A percentile compares a stretch with the other conserved stretches of the same genome.
Conservation (phyloP, 257 asterid species). For the Solanum tacnaense region DNA sequence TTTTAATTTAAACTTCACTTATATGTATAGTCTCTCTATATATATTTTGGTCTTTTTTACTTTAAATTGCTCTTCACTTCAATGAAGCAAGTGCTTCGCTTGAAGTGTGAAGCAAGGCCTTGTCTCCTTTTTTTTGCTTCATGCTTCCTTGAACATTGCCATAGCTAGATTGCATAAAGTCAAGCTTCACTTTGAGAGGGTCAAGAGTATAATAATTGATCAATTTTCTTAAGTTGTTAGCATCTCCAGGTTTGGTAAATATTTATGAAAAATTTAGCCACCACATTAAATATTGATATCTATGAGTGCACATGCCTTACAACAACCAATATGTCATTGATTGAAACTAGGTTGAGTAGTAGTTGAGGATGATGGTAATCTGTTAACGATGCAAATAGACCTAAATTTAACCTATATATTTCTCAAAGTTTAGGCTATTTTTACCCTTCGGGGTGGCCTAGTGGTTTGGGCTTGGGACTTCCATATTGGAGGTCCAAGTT, state of each 20-base stretch:
- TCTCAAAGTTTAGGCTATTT: background rate
- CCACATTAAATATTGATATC: background rate
- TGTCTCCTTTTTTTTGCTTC: background rate
- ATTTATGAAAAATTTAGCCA: background rate
- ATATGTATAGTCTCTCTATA: too few species aligned
- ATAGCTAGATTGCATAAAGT: background rate
- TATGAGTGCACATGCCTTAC: background rate
- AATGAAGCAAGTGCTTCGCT: background rate
- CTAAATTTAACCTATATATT: background rate
- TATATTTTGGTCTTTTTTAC: background rate
- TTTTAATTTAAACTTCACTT: too few species aligned
- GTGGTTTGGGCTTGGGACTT: too few species aligned
- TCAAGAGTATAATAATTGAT: background rate
- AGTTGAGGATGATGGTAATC: background rate
- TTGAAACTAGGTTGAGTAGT: background rate
- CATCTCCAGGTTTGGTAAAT: background rate
- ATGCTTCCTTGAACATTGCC: background rate
- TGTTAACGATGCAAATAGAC: background rate
- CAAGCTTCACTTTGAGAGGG: background rate
- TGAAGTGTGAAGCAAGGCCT: background rate
- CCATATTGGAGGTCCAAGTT: too few species aligned
- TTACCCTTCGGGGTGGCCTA: too few species aligned
- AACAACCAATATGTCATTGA: background rate
- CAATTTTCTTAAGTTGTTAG: background rate
- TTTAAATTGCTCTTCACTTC: background rate